Base-by-base conservation (phyloP, 2,329 filamentous ascomycete genomes). In the Ophiocordyceps camponoti-leonardi region DNA sequence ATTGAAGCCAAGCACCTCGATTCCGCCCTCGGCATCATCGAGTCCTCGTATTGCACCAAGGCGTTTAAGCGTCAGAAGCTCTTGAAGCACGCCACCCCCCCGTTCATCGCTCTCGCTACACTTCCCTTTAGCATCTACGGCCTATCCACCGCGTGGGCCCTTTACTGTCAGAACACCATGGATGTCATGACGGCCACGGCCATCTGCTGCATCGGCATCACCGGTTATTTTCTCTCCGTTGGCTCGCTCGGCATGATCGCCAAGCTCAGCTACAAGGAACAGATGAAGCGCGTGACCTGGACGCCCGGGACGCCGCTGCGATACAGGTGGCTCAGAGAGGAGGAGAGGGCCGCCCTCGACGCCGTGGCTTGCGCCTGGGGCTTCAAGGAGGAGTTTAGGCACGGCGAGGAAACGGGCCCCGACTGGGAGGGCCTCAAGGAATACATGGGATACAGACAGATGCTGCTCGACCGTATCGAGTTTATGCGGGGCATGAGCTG, bases 261-360 rank as follows among this genome's bases (percentile, higher is more conserved):
- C 10, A 68, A 93, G 48, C 80, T 86, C 23, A 95, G 90, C 31
- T 73, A 81, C 49, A 95, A 95, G 62, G 88, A 96, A 60, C 87
- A 96, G 63, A 94, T 95, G 85, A 81, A 83, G 56, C 78, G 92
- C 19, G 86, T 96, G 6, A 88, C 86, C 2, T 98, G 92, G 92
- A 72, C 82, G 10, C 77, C 78, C 0, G 92, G 92, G 12, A 81
- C 86, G 31, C 82, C 85, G 20, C 66, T 96, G 50, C 74, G 83
- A 49, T 75, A 86, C 55, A 75, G 92, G 14, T 96, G 88, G 84
- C 61, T 94, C 45, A 73, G 86, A 31, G 92, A 96, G 60, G 87
- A 94, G 51, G 88, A 98, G 68, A 73, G 92, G 22, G 83, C 81
- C 4, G 86, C 87, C 1, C 68, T 94, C 51, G 92, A 98, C 66